Conservation (phyloP, 306 rosid genomes). For the Echinosophora koreensis region DNA sequence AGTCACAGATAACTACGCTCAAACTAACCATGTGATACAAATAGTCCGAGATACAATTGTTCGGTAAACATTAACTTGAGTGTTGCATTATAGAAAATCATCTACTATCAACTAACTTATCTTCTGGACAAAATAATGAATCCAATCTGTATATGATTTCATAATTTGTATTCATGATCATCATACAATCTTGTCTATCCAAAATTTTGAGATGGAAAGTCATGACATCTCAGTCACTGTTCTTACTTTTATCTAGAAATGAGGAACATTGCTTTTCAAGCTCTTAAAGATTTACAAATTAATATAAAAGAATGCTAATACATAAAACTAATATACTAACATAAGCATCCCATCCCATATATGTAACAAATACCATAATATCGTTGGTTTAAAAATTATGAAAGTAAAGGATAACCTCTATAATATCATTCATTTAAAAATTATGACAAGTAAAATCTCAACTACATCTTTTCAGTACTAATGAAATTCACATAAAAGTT, state of each 20-base stretch:
- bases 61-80: slow-evolving; percentile 17
- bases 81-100: not conserved
- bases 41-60: slow-evolving; percentile 18
- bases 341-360: no score
- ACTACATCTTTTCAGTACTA: not conserved
- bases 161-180: not conserved
- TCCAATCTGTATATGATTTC: not conserved
- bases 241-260: no score
- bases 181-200: not conserved
- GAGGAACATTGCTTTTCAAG: no score
- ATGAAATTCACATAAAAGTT: no score
- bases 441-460: not conserved
- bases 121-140: slow-evolving; percentile 1
- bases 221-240: no score
- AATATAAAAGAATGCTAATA: no score
- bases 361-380: not conserved
- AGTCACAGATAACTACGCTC: not conserved
- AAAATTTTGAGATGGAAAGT: no score
- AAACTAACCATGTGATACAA: slow-evolving; percentile 8
- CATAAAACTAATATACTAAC: no score
- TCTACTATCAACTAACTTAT: slow-evolving; percentile 3
- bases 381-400: not conserved
- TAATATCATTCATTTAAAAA: no score
- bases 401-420: not conserved
- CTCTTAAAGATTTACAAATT: no score